A percentile compares a stretch with the other conserved stretches of the same genome.
Conservation (phyloP, 1,284 basidiomycete species). For the Ceratobasidium sp. region DNA sequence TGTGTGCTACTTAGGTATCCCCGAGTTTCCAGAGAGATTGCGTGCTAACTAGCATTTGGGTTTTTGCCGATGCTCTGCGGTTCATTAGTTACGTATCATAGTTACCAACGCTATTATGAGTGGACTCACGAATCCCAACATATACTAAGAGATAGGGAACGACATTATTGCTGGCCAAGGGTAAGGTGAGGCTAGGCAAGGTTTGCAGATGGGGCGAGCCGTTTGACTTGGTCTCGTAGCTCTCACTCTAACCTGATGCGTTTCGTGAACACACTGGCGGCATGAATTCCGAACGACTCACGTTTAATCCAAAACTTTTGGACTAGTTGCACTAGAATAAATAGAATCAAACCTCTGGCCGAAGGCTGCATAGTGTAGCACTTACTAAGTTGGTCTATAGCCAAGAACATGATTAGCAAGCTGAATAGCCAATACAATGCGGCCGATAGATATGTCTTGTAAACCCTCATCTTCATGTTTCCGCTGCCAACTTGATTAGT, state of each 20-base stretch:
- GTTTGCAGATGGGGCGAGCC: not conserved
- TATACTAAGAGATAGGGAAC: constrained; percentile 40
- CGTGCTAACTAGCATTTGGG: too few relatives aligned
- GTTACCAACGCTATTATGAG: not conserved
- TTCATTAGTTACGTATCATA: not conserved
- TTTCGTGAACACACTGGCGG: too few relatives aligned
- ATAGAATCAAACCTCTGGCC: not conserved
- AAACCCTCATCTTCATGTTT: constrained; percentile 25
- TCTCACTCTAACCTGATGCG: constrained; percentile 40
- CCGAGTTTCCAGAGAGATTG: too few relatives aligned
- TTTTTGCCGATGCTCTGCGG: not conserved
- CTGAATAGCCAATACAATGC: constrained; percentile 44
- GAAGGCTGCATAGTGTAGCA: not conserved
- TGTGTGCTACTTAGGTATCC: too few relatives aligned
- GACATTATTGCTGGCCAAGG: constrained; percentile 37
- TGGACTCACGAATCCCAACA: constrained; percentile 22
- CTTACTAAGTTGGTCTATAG: constrained; percentile 23
- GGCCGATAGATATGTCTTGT: constrained; percentile 41
- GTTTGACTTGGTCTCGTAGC: constrained; percentile 4
- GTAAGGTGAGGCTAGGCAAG: constrained; percentile 7
- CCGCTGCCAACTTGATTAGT: not conserved
- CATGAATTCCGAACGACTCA: not conserved
- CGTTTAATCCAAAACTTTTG: constrained; percentile 45
- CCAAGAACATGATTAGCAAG: not conserved
- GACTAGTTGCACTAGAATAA: constrained; percentile 9